phyloP scores from a whole-genome alignment of 1,284 basidiomycete genomes.

The Gymnopus androsaceus region DNA sequence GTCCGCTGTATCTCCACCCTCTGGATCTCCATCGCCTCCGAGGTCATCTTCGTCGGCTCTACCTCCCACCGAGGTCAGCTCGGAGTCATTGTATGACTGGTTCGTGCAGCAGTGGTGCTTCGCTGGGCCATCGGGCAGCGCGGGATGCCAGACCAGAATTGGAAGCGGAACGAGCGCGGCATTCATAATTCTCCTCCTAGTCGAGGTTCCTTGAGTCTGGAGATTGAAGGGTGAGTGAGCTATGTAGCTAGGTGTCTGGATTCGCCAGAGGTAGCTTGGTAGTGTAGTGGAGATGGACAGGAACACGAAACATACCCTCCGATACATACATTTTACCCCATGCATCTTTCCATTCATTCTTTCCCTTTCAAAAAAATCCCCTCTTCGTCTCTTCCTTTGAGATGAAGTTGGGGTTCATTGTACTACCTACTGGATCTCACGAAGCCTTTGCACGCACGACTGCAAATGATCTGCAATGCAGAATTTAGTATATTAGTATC shows the following conservation, averaged over 20 bases:
- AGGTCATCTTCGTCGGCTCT: background rate
- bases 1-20: background rate
- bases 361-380: background rate
- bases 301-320: background rate
- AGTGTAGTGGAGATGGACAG: too few species aligned
- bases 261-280: too few species aligned
- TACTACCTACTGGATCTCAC: too few species aligned
- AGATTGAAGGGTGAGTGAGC: background rate
- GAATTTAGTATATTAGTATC: background rate
- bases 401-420: background rate
- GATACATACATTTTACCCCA: background rate
- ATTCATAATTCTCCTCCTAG: background rate
- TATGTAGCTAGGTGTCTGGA: background rate
- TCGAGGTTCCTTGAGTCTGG: background rate
- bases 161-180: background rate
- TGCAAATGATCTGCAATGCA: too few species aligned
- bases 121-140: slow-evolving; percentile 32
- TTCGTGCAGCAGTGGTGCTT: slow-evolving; percentile 74
- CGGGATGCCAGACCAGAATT: background rate
- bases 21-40: background rate
- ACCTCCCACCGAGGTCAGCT: slow-evolving; percentile 22
- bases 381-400: too few species aligned
- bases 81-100: slow-evolving; percentile 55
- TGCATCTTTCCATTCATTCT: background rate
- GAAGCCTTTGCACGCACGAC: too few species aligned